These are phyloP conservation scores for Fusarium sp. DNA, from an alignment of 2,329 filamentous ascomycete genomes.

Conservation along the genomic window DNA sequence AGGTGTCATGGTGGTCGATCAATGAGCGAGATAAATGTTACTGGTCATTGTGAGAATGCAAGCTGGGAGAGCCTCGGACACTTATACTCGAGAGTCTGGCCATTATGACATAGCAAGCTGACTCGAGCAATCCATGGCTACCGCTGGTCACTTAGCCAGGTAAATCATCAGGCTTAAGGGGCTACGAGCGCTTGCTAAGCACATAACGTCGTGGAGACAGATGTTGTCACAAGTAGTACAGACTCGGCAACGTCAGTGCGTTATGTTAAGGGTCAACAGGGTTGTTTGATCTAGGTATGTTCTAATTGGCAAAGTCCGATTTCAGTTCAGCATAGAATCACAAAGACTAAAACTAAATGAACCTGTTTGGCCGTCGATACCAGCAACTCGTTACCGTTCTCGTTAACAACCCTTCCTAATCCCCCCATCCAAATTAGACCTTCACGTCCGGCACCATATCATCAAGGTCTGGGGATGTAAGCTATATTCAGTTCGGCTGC, in stretches of 20 bases:
- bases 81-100: neutral
- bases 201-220: neutral
- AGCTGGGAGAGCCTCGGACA: fast-evolving
- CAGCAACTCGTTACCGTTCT: too few relatives aligned
- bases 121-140: neutral
- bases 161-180: too few relatives aligned
- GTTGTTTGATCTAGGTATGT: too few relatives aligned
- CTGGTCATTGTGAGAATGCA: fast-evolving
- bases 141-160: fast-evolving
- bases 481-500: too few relatives aligned
- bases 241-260: too few relatives aligned
- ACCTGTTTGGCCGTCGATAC: too few relatives aligned
- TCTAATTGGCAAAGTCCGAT: too few relatives aligned
- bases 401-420: too few relatives aligned
- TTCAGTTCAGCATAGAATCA: too few relatives aligned
- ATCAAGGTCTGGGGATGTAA: neutral
- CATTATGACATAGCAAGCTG: neutral
- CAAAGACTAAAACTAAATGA: too few relatives aligned
- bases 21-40: fast-evolving
- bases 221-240: too few relatives aligned
- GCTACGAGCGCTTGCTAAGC: fast-evolving
- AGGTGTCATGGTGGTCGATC: fast-evolving
- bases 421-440: neutral
- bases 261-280: too few relatives aligned
- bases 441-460: fast-evolving